These are phyloP conservation scores for Alnus glutinosa DNA, from an alignment of 306 rosid species.

Conservation along the genomic window DNA sequence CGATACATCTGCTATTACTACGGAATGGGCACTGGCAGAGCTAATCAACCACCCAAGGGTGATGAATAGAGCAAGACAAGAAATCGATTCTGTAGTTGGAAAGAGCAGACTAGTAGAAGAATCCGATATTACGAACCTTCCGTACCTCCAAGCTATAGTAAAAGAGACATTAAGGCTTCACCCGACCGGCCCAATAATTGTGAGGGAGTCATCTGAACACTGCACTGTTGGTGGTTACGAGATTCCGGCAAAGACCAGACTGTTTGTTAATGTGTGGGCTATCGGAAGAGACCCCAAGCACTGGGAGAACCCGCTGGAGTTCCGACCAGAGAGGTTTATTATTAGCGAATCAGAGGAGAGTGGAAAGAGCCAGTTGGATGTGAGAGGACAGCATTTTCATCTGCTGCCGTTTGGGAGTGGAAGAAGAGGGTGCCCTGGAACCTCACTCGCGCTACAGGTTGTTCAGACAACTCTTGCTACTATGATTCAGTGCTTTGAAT, in stretches of 20 bases:
- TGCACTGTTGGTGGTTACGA: constrained; percentile 39
- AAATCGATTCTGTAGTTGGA: constrained; percentile 46
- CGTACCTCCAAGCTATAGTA: constrained; percentile 55
- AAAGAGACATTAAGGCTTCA: constrained; percentile 65
- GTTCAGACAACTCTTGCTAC: constrained; percentile 46
- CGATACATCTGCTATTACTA: constrained; percentile 47
- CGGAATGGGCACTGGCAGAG: constrained; percentile 73
- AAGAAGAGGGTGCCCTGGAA: constrained; percentile 62
- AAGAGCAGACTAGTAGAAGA: constrained; percentile 47
- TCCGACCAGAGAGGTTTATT: constrained; percentile 54
- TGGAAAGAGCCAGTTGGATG: constrained; percentile 34
- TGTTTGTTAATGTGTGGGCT: constrained; percentile 62
- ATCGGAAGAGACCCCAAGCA: constrained; percentile 54
- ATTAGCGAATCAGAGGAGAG: constrained; percentile 13
- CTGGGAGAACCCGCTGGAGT: constrained; percentile 54
- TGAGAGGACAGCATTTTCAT: constrained; percentile 56
- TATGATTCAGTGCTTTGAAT: constrained; percentile 60
- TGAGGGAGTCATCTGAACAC: constrained; percentile 41
- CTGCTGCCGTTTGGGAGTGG: constrained; percentile 75
- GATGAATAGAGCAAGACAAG: constrained; percentile 51
- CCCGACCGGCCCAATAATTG: constrained; percentile 47
- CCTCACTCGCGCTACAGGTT: constrained; percentile 42
- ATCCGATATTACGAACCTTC: constrained; percentile 56
- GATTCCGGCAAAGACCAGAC: constrained; percentile 46
- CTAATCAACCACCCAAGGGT: constrained; percentile 53